phyloP scores from a whole-genome alignment of 164 flowering plant species.

The Amborella trichopoda region DNA sequence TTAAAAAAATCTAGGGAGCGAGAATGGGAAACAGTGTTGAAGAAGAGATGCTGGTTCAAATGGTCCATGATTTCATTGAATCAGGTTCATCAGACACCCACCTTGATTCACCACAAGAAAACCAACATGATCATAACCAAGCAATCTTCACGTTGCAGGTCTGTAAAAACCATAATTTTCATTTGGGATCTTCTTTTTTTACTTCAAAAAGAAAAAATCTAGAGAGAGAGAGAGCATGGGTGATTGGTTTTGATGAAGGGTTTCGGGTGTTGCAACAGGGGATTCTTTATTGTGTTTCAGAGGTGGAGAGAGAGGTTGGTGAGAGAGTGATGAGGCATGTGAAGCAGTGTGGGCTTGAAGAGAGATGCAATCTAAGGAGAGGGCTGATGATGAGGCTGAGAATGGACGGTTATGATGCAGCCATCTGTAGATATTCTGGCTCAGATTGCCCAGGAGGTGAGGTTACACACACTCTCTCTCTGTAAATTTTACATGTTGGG shows the following conservation, averaged over 20 bases:
- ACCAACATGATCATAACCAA: neutral
- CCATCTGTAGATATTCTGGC: conserved; percentile 24
- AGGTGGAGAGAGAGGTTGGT: conserved; percentile 21
- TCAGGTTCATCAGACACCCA: conserved; percentile 23
- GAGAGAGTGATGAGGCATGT: conserved; percentile 22
- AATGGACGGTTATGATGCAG: conserved; percentile 30
- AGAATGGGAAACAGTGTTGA: conserved; percentile 28
- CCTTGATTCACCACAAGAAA: conserved; percentile 7
- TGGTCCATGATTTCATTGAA: conserved; percentile 57
- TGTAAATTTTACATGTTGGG: no score
- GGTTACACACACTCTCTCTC: no score
- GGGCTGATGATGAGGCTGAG: conserved; percentile 28
- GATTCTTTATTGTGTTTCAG: conserved; percentile 17
- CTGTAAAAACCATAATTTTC: neutral
- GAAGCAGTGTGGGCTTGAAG: conserved; percentile 12
- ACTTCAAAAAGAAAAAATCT: neutral
- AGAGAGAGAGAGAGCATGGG: no score
- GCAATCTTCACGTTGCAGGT: neutral
- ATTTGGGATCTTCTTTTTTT: neutral
- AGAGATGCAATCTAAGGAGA: conserved; percentile 15
- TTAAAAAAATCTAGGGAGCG: neutral
- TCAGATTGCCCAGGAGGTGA: conserved; percentile 28
- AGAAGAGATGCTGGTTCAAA: conserved; percentile 39
- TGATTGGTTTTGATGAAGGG: neutral
- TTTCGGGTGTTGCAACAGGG: conserved; percentile 16